A percentile compares a stretch with the other conserved stretches of the same genome.
Evolutionary conservation across 2,329 filamentous ascomycete species (phyloP).

Genomic region (Sordariomycetes sp.): DNA sequence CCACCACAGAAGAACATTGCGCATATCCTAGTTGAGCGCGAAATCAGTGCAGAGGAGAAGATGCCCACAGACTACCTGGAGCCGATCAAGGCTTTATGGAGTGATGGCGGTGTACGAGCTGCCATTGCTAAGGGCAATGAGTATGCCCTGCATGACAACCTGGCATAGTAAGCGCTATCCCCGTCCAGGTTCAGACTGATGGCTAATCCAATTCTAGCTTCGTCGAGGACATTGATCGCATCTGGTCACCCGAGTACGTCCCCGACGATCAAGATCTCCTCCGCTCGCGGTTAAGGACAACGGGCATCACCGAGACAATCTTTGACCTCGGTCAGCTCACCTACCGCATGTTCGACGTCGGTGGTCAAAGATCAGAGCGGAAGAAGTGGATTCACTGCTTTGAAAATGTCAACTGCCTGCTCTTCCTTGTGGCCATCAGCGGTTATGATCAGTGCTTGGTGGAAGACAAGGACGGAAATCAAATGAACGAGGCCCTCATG

Average conservation of each 20-base stretch:
- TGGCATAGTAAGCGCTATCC: constrained; percentile 70
- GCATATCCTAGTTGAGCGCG: constrained; percentile 67
- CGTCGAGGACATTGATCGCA: constrained; percentile 66
- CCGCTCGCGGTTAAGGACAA: constrained; percentile 81
- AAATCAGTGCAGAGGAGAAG: constrained; percentile 72
- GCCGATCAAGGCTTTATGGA: constrained; percentile 80
- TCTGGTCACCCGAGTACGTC: constrained; percentile 70
- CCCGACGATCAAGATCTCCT: constrained; percentile 93
- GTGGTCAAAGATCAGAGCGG: constrained; percentile 82
- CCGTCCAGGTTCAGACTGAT: background rate
- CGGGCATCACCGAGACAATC: constrained; percentile 89
- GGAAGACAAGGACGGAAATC: constrained; percentile 94
- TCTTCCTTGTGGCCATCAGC: constrained; percentile 92
- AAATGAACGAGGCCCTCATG: constrained; percentile 88
- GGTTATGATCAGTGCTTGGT: constrained; percentile 95
- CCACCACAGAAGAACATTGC: constrained; percentile 62
- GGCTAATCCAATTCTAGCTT: constrained; percentile 48
- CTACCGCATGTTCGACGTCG: constrained; percentile 95
- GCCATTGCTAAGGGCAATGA: constrained; percentile 94
- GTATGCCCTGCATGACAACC: constrained; percentile 91
- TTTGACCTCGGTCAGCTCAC: constrained; percentile 89
- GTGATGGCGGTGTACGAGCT: constrained; percentile 70
- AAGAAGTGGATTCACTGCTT: constrained; percentile 99
- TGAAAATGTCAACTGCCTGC: constrained; percentile 82
- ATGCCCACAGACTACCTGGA: constrained; percentile 70